Percentiles rank a stretch among this genome's conserved stretches.
Evolutionary conservation across 2,329 filamentous ascomycete species (phyloP).

Genomic region (Corinectria fuckeliana): DNA sequence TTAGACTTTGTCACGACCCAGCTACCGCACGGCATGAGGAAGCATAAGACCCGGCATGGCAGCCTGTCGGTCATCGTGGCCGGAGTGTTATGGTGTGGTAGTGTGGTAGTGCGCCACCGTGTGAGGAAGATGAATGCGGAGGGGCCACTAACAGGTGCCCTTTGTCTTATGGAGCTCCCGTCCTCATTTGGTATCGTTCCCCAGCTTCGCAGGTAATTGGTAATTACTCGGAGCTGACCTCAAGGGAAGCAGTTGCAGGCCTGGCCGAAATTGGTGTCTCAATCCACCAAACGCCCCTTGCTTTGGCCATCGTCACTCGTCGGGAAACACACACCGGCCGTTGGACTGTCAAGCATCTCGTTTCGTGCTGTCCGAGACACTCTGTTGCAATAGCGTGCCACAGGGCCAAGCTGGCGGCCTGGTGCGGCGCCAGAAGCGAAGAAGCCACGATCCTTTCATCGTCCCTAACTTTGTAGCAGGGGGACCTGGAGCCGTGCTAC

Average conservation of each 20-base stretch:
- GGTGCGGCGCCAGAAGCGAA: slow-evolving; percentile 11
- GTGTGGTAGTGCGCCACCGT: too few species aligned
- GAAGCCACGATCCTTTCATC: not conserved
- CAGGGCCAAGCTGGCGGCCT: slow-evolving; percentile 1
- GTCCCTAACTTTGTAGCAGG: slow-evolving; percentile 8
- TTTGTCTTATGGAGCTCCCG: slow-evolving; percentile 11
- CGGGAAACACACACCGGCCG: not conserved
- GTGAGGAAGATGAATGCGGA: not conserved
- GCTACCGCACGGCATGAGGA: slow-evolving; percentile 16
- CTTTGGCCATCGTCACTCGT: slow-evolving; percentile 3
- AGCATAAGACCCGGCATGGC: not conserved
- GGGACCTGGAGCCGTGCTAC: slow-evolving; percentile 9
- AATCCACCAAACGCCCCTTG: slow-evolving; percentile 11
- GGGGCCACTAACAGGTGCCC: not conserved
- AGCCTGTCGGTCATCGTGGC: not conserved
- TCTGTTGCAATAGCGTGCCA: slow-evolving; percentile 10
- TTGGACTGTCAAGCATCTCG: not conserved
- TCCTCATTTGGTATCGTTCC: slow-evolving; percentile 7
- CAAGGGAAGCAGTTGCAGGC: slow-evolving; percentile 10
- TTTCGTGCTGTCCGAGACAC: slow-evolving; percentile 8
- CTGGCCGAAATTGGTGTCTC: slow-evolving; percentile 20
- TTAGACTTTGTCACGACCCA: slow-evolving; percentile 10
- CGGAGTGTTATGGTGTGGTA: not conserved
- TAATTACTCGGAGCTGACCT: not conserved
- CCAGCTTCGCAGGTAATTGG: slow-evolving; percentile 1